These are phyloP conservation scores for Candida mesenterica DNA, from an alignment of 1,139 yeast genomes.

Conservation along the genomic window DNA sequence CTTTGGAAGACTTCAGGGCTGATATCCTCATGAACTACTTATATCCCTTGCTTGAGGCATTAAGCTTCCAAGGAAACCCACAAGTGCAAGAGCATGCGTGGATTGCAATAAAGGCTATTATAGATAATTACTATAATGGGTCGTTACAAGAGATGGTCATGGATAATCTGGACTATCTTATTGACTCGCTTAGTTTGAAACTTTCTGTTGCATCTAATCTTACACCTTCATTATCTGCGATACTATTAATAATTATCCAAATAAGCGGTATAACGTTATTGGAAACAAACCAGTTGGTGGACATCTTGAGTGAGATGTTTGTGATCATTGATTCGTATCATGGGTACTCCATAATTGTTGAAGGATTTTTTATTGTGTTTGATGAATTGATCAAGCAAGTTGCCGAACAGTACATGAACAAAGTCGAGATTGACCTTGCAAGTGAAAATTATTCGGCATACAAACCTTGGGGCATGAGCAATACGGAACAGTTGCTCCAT, in stretches of 20 bases:
- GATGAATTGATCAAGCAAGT: conserved; percentile 61
- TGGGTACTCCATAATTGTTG: conserved; percentile 70
- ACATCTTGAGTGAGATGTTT: conserved; percentile 71
- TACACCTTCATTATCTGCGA: conserved; percentile 71
- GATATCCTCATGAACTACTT: conserved; percentile 34
- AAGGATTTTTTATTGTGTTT: conserved; percentile 74
- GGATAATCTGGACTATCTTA: conserved; percentile 74
- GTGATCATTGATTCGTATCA: conserved; percentile 79
- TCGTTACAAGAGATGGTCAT: conserved; percentile 55
- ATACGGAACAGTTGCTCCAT: conserved; percentile 35
- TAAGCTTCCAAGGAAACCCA: conserved; percentile 30
- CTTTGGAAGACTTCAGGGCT: conserved; percentile 29
- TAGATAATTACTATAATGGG: conserved; percentile 54
- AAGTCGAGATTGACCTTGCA: conserved; percentile 13
- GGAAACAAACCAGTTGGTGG: conserved; percentile 56
- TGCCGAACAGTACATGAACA: conserved; percentile 32
- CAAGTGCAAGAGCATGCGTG: conserved; percentile 32
- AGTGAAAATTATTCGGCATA: conserved; percentile 24
- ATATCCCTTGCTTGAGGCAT: conserved; percentile 34
- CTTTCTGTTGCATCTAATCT: conserved; percentile 62
- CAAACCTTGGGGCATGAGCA: conserved; percentile 57
- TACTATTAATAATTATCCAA: conserved; percentile 62
- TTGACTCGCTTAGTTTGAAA: conserved; percentile 70
- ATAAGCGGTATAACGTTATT: conserved; percentile 69
- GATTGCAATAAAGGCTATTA: conserved; percentile 32